Evolutionary conservation across 1,139 yeast genomes (phyloP), one percentile per base, ranked within the genome.

Genomic region (Torulaspora globosa): DNA sequence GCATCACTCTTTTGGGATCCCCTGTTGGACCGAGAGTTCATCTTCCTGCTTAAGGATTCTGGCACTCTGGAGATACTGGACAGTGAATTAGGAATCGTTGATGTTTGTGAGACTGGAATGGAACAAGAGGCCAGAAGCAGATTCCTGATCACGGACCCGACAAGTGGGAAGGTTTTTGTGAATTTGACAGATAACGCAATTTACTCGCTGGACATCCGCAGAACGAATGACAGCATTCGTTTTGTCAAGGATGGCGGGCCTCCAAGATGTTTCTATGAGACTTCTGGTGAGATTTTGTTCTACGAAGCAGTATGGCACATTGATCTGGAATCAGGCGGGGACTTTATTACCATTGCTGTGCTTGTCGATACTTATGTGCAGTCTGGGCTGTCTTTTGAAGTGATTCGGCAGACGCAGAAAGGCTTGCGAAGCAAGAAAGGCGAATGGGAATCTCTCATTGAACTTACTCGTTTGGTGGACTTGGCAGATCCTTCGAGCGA

Each of bases 61-160:
- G 62, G 63, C 6, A 37, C 31, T 5, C 31, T 57, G 21, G 54
- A 53, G 26, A 28, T 54, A 2, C n/a, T 47, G 21, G 41, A 57
- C 33, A 28, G 40, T 6, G 26, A 49, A 14, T 45, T 52, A 10
- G 30, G 43, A n/a, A 23, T 44, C 5, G 15, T 55, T 3, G 60
- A 56, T 39, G 14, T 37, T 7, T 18, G 52, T n/a, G 41, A 48
- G 6, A 47, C 56, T 1, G 47, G 40, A 1, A 39, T 47, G 5
- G 37, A 27, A 16, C 50, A 44, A 35, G 28, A 18, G 5, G 39
- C 28, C 18, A 28, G 12, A 9, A 21, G 26, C 5, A 43, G 31
- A 3, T 33, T 39, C 8, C 39, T 55, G 31, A 23, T 39, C n/a
- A 45, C 50, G 31, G 57, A 58, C 39, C 50, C 53, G n/a, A 41